Base-by-base conservation (phyloP, 1,284 basidiomycete genomes). In the Ganoderma multipileum region DNA sequence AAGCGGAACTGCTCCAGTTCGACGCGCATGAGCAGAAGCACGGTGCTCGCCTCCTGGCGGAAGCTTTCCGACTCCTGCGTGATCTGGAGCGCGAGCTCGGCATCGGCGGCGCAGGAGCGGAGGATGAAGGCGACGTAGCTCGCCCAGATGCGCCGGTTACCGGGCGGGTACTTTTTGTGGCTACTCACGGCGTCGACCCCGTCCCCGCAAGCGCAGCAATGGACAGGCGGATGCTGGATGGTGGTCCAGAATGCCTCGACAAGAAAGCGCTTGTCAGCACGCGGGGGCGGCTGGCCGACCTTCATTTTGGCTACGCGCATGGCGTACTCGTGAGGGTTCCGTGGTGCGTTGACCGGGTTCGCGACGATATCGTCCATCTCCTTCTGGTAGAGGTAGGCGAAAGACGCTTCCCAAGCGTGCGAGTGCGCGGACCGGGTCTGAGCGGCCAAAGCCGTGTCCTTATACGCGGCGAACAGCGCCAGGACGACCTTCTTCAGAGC, bases 181-280 rank as follows among this genome's bases (percentile, higher is more conserved):
- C 72, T 69, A 36, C 74, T 69, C 0, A 74, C 23, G 3, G 65
- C 69, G 14, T 67, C 64, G 11, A 72, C 47, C 73, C 76, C 4
- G 30, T 36, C 23, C 33, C 63, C 0, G 81, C 82, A 52, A 87
- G 73, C 28, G 83, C 77, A 2, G 76, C 81, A 33, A 86, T 74
- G 12, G 76, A 76, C 70, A 86, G 80, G 0, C 87, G 83, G 18
- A 87, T 74, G 16, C 83, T 77, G 63, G 63, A 89, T 76, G 6
- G 83, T 80, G 1, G 78, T 68, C 82, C 84, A 85, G 71, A 88
- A 83, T 0, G 86, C 86, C 74, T 89, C 88, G 14, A 88, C 83
- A 28, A 83, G 74, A 77, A 85, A 88, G n/a, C 86, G 82, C 57
- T 81, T 82, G 76, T 89, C 87, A 0, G 86, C 86, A 6, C 81